Conservation (phyloP, 371 early-diverging fungal species). For the Lichtheimia corymbifera region DNA sequence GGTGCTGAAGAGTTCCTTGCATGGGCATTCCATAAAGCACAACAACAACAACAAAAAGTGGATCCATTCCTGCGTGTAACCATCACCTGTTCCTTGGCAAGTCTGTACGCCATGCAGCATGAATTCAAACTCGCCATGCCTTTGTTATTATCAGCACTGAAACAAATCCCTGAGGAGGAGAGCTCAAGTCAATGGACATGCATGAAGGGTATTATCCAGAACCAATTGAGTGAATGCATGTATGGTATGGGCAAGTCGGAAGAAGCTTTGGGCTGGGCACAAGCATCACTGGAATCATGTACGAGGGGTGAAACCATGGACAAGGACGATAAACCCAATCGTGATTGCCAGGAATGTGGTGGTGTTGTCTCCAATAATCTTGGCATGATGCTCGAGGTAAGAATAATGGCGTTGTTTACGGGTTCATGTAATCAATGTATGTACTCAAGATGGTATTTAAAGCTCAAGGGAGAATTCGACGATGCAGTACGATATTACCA, state of each 20-base stretch:
- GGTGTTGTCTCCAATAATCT: slow-evolving; percentile 51
- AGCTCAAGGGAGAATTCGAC: slow-evolving; percentile 39
- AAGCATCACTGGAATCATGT: slow-evolving; percentile 43
- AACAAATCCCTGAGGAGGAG: slow-evolving; percentile 27
- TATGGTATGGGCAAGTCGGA: slow-evolving; percentile 46
- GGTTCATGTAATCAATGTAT: not conserved
- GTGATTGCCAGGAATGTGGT: slow-evolving; percentile 55
- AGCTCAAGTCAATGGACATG: slow-evolving; percentile 21
- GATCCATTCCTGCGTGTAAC: slow-evolving; percentile 21
- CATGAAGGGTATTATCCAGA: slow-evolving; percentile 47
- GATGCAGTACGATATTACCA: slow-evolving; percentile 42
- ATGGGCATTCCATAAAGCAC: slow-evolving; percentile 40
- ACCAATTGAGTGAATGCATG: slow-evolving; percentile 50
- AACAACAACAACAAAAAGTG: not conserved
- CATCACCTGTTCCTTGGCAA: slow-evolving; percentile 38
- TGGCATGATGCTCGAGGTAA: slow-evolving; percentile 47
- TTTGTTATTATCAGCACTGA: slow-evolving; percentile 38
- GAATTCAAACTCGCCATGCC: slow-evolving; percentile 44
- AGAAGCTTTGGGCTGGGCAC: slow-evolving; percentile 58
- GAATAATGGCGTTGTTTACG: not conserved
- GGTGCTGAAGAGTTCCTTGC: slow-evolving; percentile 54
- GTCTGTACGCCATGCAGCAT: slow-evolving; percentile 48
- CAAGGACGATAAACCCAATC: slow-evolving; percentile 2
- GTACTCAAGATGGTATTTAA: not conserved
- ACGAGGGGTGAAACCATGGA: slow-evolving; percentile 7